Evolutionary conservation across 2,329 filamentous ascomycete species (phyloP).

Genomic region (Chaetomium sp.): DNA sequence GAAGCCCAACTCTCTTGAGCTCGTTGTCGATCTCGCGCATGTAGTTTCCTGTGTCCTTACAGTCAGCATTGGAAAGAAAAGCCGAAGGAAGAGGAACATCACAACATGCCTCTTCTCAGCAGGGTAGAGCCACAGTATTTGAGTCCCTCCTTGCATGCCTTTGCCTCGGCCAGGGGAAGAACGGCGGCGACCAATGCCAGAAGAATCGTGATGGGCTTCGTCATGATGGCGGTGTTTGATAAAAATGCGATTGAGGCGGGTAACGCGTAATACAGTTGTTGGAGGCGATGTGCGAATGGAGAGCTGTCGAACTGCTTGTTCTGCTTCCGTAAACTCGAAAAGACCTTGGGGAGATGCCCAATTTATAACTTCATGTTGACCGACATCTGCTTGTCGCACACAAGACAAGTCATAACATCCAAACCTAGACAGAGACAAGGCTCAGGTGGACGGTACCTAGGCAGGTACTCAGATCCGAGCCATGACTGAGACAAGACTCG

Average conservation of each 20-base stretch:
- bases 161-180: neutral
- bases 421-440: too few relatives aligned
- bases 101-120: neutral
- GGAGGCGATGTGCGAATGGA: neutral
- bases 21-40: neutral
- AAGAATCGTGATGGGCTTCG: neutral
- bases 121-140: neutral
- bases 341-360: neutral
- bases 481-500: too few relatives aligned
- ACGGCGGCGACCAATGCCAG: neutral
- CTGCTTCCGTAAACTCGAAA: neutral
- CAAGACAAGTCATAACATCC: too few relatives aligned
- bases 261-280: neutral
- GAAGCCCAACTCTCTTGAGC: neutral
- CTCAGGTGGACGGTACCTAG: too few relatives aligned
- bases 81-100: neutral
- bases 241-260: neutral
- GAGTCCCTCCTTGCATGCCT: neutral
- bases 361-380: neutral
- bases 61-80: neutral
- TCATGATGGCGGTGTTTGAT: neutral
- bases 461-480: too few relatives aligned
- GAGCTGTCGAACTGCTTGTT: neutral
- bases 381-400: too few relatives aligned
- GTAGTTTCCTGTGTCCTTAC: neutral